phyloP scores from a whole-genome alignment of 805 yeast genomes.

The Tetrapisispora arboricola region DNA sequence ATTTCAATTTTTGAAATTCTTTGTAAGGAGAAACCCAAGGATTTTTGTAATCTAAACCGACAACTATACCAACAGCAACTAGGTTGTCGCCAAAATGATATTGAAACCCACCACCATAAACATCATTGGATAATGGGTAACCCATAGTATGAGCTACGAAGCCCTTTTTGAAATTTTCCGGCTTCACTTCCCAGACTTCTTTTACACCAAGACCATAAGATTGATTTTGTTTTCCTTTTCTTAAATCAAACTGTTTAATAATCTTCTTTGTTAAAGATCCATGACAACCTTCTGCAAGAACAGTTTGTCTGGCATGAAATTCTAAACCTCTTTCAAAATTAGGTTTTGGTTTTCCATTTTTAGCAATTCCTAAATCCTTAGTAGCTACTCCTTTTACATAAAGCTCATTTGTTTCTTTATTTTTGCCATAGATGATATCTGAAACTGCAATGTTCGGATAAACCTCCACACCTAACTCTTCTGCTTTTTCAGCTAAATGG shows the following conservation, averaged over 20 bases:
- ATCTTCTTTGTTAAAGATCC: slow-evolving; percentile 81
- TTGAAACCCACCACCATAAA: slow-evolving; percentile 95
- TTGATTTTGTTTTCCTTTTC: slow-evolving; percentile 56
- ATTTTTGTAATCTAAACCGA: slow-evolving; percentile 88
- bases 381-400: slow-evolving; percentile 85
- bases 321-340: slow-evolving; percentile 96
- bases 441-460: slow-evolving; percentile 85
- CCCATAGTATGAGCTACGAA: slow-evolving; percentile 83
- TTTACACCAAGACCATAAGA: slow-evolving; percentile 94
- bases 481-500: slow-evolving; percentile 80
- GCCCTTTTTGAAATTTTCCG: slow-evolving; percentile 72
- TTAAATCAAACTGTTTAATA: slow-evolving; percentile 55
- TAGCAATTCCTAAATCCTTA: slow-evolving; percentile 78
- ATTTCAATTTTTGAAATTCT: slow-evolving; percentile 91
- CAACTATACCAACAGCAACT: slow-evolving; percentile 87
- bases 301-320: slow-evolving; percentile 81
- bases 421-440: slow-evolving; percentile 57
- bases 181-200: slow-evolving; percentile 93
- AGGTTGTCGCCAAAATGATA: slow-evolving; percentile 93
- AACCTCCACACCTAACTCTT: slow-evolving; percentile 85
- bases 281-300: slow-evolving; percentile 97
- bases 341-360: slow-evolving; percentile 65
- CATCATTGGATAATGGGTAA: slow-evolving; percentile 60
- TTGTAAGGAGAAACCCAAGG: slow-evolving; percentile 94
- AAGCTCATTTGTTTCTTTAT: background rate